Base-by-base conservation (phyloP, 305 asterid species). In the Rubia peregrina region DNA sequence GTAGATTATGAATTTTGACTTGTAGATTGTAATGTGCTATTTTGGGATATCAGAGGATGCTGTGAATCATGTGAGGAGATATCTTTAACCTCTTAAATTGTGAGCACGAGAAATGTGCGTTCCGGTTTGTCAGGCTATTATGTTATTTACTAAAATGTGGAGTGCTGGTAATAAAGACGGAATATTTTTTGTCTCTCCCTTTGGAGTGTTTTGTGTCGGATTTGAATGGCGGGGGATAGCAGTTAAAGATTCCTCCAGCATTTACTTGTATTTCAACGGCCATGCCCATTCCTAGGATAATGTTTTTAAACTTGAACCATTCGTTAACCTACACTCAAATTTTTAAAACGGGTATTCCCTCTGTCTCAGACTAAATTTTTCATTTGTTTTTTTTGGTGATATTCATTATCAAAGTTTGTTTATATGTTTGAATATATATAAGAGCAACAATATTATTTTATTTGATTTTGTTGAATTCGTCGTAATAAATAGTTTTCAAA, bases 231-330 rank as follows among this genome's bases (percentile, higher is more conserved):
- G 59, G 59, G 59, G 59, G 9, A 53, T 9, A n/a, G 24, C 59
- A 53, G 59, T n/a, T 53, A 53, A 53, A 53, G 59, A 6, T 53
- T n/a, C 59, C 24, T 53, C 59, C 59, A 24, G 59, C 56, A 21
- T 49, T 49, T 49, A 49, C 21, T 49, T 49, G 2, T 49, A 49
- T 49, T 14, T 49, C 16, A 49, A 49, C 56, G 56, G 56, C 56
- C 56, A 49, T 8, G 56, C 59, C 59, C 59, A 53, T 53, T 53
- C 59, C 59, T 53, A 53, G 59, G 56, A 49, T 49, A 14, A 49
- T 49, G 56, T 49, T 49, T 3, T 2, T 24, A 24, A 24, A 24
- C 16, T 49, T 49, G 6, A 49, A 6, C 19, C 56, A 14, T 49
- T 49, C 55, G 16, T 49, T 49, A 14, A 16, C n/a, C 7, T 44